Evolutionary conservation across 495 filamentous ascomycete genomes (phyloP).

Genomic region (Thozetella sp.): DNA sequence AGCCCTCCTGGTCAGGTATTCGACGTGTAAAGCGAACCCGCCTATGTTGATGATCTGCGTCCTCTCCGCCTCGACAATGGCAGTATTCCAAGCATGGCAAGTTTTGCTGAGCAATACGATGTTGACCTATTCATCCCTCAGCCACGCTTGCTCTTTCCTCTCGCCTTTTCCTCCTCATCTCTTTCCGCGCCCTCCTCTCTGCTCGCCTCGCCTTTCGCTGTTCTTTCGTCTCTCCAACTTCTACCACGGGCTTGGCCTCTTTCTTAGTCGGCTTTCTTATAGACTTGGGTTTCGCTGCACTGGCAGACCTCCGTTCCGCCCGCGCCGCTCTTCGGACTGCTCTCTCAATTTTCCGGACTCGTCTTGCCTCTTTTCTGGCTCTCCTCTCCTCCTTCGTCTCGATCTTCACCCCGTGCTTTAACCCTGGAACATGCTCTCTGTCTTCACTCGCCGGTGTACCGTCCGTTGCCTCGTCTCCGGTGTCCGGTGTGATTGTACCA

Average conservation of each 20-base stretch:
- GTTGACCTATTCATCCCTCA: background rate
- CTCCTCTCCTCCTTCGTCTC: constrained; percentile 39
- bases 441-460: constrained; percentile 16
- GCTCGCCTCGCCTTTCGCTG: constrained; percentile 40
- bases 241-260: constrained; percentile 21
- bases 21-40: too few relatives aligned
- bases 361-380: constrained; percentile 32
- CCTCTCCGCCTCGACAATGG: too few relatives aligned
- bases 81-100: too few relatives aligned
- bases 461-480: constrained; percentile 13
- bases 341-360: constrained; percentile 20
- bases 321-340: constrained; percentile 6
- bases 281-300: background rate
- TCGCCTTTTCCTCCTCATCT: constrained; percentile 33
- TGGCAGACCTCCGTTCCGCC: background rate
- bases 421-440: constrained; percentile 4
- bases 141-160: background rate
- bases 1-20: too few relatives aligned
- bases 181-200: constrained; percentile 42
- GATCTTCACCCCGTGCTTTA: constrained; percentile 13
- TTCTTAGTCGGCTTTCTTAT: constrained; percentile 9
- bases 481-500: constrained; percentile 59
- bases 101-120: too few relatives aligned
- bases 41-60: too few relatives aligned
- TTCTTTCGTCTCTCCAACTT: constrained; percentile 35